Evolutionary conservation across 139 green algal species (phyloP).

Genomic region (Chlorella sorokiniana): DNA sequence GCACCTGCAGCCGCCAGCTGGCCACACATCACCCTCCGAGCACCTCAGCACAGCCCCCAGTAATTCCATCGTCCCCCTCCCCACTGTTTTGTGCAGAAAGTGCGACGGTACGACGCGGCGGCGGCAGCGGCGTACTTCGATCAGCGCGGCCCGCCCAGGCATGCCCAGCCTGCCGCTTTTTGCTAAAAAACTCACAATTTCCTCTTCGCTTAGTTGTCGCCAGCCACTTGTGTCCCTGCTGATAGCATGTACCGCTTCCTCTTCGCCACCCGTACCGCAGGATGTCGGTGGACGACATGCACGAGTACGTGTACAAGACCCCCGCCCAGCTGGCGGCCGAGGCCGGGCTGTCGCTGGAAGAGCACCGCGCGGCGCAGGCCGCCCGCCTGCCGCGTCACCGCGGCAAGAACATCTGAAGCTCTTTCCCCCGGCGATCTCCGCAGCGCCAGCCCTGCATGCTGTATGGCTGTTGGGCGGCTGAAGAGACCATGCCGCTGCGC

Average conservation of each 20-base stretch:
- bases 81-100: not conserved
- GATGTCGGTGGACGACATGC: conserved; percentile 28
- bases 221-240: not conserved
- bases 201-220: not conserved
- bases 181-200: not conserved
- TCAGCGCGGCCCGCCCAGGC: conserved; percentile 6
- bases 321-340: conserved; percentile 14
- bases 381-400: not conserved
- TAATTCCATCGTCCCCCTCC: not conserved
- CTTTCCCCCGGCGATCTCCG: too few relatives aligned
- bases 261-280: not conserved
- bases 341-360: not conserved
- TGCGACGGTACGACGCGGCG: conserved; percentile 1
- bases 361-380: conserved; percentile 13
- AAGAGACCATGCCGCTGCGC: too few relatives aligned
- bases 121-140: conserved; percentile 10
- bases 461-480: too few relatives aligned
- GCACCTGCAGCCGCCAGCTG: conserved; percentile 7
- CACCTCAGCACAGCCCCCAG: not conserved
- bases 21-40: not conserved
- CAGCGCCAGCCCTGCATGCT: too few relatives aligned
- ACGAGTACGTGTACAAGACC: conserved; percentile 31
- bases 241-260: not conserved
- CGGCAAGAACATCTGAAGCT: conserved; percentile 30
- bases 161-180: not conserved